A percentile compares a stretch with the other conserved stretches of the same genome.
Conservation (phyloP, 2,329 filamentous ascomycete species). For the Hymenotorrendiella dingleyae region DNA sequence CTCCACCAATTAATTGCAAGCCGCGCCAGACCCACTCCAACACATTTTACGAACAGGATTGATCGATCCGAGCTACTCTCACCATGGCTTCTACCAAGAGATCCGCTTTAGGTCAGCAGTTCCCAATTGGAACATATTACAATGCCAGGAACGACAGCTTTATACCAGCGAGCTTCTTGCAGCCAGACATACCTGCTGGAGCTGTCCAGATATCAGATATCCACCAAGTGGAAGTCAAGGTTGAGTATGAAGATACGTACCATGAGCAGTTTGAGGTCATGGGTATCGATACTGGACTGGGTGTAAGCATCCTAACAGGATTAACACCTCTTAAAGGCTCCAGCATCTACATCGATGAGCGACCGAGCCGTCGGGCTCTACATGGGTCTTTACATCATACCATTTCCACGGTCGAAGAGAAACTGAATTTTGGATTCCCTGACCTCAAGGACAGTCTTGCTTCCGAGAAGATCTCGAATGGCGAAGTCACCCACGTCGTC, state of each 20-base stretch:
- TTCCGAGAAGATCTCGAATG: slow-evolving; percentile 1
- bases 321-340: slow-evolving; percentile 12
- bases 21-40: too few relatives aligned
- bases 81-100: slow-evolving; percentile 3
- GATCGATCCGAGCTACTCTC: too few relatives aligned
- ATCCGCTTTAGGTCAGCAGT: slow-evolving; percentile 16
- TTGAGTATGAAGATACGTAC: slow-evolving; percentile 9
- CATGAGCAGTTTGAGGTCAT: slow-evolving; percentile 15
- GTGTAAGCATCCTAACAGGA: slow-evolving; percentile 18
- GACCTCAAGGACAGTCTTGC: slow-evolving; percentile 5
- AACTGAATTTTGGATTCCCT: slow-evolving; percentile 8
- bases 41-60: too few relatives aligned
- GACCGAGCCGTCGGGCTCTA: slow-evolving; percentile 7
- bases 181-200: slow-evolving; percentile 4
- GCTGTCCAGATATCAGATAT: slow-evolving; percentile 1
- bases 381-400: slow-evolving; percentile 13
- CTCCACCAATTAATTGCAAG: too few relatives aligned
- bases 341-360: slow-evolving; percentile 12
- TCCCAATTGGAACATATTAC: slow-evolving; percentile 17
- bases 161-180: slow-evolving; percentile 9
- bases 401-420: slow-evolving; percentile 13
- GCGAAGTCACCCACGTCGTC: slow-evolving; percentile 17
- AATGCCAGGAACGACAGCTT: slow-evolving; percentile 19
- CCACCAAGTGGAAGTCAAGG: not conserved
- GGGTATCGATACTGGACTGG: slow-evolving; percentile 13